Base-by-base conservation (phyloP, 2,329 filamentous ascomycete genomes). In the Penicillium carneum region DNA sequence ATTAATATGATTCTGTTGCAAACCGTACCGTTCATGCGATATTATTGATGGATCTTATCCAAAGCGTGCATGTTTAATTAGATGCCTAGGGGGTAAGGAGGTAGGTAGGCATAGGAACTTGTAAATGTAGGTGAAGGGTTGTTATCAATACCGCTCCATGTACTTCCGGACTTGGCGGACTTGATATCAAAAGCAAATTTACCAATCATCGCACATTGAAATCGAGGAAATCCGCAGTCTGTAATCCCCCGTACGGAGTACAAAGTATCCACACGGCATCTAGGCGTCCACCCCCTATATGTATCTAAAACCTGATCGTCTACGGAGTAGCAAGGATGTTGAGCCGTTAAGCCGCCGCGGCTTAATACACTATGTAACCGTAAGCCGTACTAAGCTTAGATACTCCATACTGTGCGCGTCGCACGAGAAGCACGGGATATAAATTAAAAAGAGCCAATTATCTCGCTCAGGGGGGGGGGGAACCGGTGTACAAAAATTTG, bases 371-470 rank as follows among this genome's bases (percentile, higher is more conserved):
- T 29, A 26, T 6, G 23, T 26, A 26, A 6, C 16, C 18, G 20
- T 36, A 18, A 12, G 42, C 23, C 42, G 47, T 55, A 36, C 52
- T 55, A 47, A 38, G 59, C 59, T 53, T 57, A 61, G 23, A 26
- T 26, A 26, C 23, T 26, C 23, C 58, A 46, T 39, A 36, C 12
- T 26, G 20, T 23, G 31, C 33, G 8, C 52, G 47, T 41, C 16
- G 42, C 29, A 58, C 59, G 47, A 39, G 36, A 49, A 33, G 33
- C 46, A 56, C 46, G 51, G 39, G 39, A 46, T 58, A 58, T 47
- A 46, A 48, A 57, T 48, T 38, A 31, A 20, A 46, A 11, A 10
- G 14, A 29, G 16, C 31, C 31, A 55, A 29, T 48, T 10, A 16
- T 29, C 47, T 20, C 10, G 7, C 41, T 45, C 41, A 6, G 18